These are phyloP conservation scores for Dactylonectria estremocensis DNA, from an alignment of 2,329 filamentous ascomycete species.

Conservation along the genomic window DNA sequence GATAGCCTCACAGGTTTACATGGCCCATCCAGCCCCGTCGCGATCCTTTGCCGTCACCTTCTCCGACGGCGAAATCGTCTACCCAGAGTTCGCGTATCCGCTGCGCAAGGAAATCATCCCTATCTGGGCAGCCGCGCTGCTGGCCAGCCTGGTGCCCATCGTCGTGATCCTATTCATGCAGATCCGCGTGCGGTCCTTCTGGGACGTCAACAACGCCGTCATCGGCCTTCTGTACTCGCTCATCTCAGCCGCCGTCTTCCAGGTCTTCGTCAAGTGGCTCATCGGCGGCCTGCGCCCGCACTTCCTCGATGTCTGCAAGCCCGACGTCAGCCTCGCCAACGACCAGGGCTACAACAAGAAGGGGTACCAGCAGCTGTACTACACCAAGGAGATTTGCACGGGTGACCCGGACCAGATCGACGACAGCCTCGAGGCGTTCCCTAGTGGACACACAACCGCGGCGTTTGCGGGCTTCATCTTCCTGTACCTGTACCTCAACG, in stretches of 20 bases:
- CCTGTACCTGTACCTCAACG: constrained; percentile 82
- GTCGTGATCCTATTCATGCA: constrained; percentile 76
- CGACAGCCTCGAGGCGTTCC: constrained; percentile 79
- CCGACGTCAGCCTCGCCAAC: constrained; percentile 51
- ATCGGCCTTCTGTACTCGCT: constrained; percentile 79
- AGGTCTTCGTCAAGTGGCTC: constrained; percentile 83
- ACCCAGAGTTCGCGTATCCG: constrained; percentile 80
- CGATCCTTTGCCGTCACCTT: constrained; percentile 81
- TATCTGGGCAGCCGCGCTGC: constrained; percentile 78
- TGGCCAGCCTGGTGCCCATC: constrained; percentile 77
- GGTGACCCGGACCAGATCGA: constrained; percentile 76
- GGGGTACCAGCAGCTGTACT: constrained; percentile 75
- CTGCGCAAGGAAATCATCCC: constrained; percentile 79
- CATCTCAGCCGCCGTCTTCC: constrained; percentile 81
- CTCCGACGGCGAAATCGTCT: constrained; percentile 76
- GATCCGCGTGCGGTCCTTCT: constrained; percentile 77
- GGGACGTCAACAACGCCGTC: constrained; percentile 80
- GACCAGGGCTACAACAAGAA: constrained; percentile 60
- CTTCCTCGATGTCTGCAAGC: constrained; percentile 80
- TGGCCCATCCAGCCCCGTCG: constrained; percentile 75
- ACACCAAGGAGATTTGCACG: constrained; percentile 79
- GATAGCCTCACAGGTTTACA: constrained; percentile 66
- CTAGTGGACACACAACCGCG: constrained; percentile 81
- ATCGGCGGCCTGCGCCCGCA: constrained; percentile 82
- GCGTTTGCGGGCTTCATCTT: constrained; percentile 81